Conservation (phyloP, 2,329 filamentous ascomycete genomes). For the Zasmidium cellare region DNA sequence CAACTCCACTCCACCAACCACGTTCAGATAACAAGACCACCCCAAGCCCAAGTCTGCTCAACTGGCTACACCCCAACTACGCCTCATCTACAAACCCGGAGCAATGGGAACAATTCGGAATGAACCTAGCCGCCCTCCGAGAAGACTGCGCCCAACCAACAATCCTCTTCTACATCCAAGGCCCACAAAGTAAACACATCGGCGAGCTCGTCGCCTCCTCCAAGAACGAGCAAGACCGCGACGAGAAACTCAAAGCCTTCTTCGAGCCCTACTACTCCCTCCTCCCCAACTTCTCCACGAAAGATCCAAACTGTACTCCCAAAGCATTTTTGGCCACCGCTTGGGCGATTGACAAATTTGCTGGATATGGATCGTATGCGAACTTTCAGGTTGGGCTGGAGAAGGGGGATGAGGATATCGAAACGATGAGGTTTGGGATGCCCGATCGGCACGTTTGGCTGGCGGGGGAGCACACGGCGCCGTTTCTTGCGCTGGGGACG, state of each 20-base stretch:
- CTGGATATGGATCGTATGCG: constrained; percentile 78
- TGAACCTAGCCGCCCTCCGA: constrained; percentile 70
- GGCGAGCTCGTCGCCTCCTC: constrained; percentile 38
- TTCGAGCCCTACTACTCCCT: constrained; percentile 77
- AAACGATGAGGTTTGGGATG: constrained; percentile 55
- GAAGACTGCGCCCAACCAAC: constrained; percentile 67
- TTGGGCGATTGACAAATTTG: constrained; percentile 77
- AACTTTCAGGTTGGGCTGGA: constrained; percentile 80
- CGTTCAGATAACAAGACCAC: not conserved
- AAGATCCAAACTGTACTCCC: constrained; percentile 61
- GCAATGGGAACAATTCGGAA: constrained; percentile 62
- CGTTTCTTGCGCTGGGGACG: constrained; percentile 85
- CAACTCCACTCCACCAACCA: constrained; percentile 36
- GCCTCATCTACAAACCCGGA: constrained; percentile 60
- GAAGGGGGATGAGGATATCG: constrained; percentile 70
- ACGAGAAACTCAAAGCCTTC: constrained; percentile 61
- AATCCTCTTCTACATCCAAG: constrained; percentile 79
- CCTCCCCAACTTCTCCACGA: constrained; percentile 65
- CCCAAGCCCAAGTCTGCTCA: constrained; percentile 63
- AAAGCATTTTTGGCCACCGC: constrained; percentile 66
- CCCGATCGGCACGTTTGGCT: constrained; percentile 75
- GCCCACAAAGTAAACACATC: constrained; percentile 59
- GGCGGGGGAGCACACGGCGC: constrained; percentile 86
- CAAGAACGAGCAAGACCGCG: constrained; percentile 48
- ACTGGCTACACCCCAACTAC: constrained; percentile 74